These are phyloP conservation scores for Alternaria sp. DNA, from an alignment of 2,329 filamentous ascomycete genomes.

Conservation along the genomic window DNA sequence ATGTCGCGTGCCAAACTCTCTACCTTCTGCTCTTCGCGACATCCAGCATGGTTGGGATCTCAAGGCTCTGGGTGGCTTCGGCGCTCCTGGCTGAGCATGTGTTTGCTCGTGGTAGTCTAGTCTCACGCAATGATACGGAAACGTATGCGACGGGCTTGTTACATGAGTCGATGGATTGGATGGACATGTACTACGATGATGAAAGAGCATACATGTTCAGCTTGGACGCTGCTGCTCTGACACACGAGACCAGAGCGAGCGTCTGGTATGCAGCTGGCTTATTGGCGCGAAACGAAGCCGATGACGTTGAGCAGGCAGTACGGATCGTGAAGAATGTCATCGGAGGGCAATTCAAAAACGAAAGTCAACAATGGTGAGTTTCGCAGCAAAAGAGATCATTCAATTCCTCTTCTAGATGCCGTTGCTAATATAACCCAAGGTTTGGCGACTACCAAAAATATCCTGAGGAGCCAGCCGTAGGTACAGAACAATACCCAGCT, in stretches of 20 bases:
- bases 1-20: neutral
- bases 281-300: slow-evolving; percentile 62
- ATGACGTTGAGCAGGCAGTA: slow-evolving; percentile 61
- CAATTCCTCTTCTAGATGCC: neutral
- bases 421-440: slow-evolving; percentile 30
- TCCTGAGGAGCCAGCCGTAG: slow-evolving; percentile 67
- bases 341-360: slow-evolving; percentile 61
- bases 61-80: slow-evolving; percentile 22
- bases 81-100: slow-evolving; percentile 16
- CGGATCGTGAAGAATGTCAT: slow-evolving; percentile 66
- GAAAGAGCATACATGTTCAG: slow-evolving; percentile 64
- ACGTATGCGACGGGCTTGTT: slow-evolving; percentile 26
- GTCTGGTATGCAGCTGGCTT: slow-evolving; percentile 69
- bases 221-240: slow-evolving; percentile 58
- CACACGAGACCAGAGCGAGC: slow-evolving; percentile 66
- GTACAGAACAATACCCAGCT: slow-evolving; percentile 59
- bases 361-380: slow-evolving; percentile 63
- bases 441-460: slow-evolving; percentile 63
- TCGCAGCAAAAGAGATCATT: neutral
- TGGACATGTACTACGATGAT: slow-evolving; percentile 65
- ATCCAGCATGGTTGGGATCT: slow-evolving; percentile 17
- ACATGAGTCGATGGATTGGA: slow-evolving; percentile 63
- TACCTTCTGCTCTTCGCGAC: slow-evolving; percentile 1
- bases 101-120: slow-evolving; percentile 14
- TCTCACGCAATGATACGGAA: slow-evolving; percentile 28